A percentile compares a stretch with the other conserved stretches of the same genome.
phyloP scores from a whole-genome alignment of 495 filamentous ascomycete genomes.

The Lepidopterella palustris region DNA sequence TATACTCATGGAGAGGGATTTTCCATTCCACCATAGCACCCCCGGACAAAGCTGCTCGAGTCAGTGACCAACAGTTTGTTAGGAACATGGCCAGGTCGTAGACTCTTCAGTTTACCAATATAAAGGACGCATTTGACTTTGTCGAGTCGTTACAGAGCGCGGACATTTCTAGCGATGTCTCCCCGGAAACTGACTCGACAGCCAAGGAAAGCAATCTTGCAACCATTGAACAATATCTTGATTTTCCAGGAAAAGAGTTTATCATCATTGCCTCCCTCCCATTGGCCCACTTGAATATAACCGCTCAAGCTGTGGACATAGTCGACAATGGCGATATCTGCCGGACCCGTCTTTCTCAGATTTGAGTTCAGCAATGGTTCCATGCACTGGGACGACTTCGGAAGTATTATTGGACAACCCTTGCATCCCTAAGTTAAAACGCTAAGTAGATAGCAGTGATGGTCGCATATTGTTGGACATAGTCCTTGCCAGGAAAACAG shows the following conservation, averaged over 20 bases:
- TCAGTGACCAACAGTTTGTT: conserved; percentile 7
- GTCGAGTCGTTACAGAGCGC: conserved; percentile 11
- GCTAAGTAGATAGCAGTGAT: conserved; percentile 19
- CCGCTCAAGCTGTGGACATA: conserved; percentile 9
- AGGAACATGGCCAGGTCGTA: conserved; percentile 3
- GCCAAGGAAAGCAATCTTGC: conserved; percentile 11
- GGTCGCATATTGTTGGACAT: conserved; percentile 18
- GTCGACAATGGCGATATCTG: background rate
- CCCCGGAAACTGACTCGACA: conserved; percentile 17
- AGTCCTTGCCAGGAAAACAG: conserved; percentile 14
- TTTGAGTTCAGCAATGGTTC: conserved; percentile 10
- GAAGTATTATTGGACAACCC: conserved; percentile 6
- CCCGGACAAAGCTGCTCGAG: background rate
- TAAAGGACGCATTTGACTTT: conserved; percentile 12
- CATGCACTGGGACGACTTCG: conserved; percentile 7
- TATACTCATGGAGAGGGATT: background rate
- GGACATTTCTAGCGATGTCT: conserved; percentile 10
- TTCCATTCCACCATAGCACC: background rate
- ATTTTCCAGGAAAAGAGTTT: conserved; percentile 16
- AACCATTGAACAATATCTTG: background rate
- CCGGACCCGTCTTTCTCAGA: background rate
- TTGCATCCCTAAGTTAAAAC: background rate
- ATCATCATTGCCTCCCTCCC: conserved; percentile 8
- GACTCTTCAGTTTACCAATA: conserved; percentile 15
- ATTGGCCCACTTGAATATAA: background rate